phyloP scores from a whole-genome alignment of 495 filamentous ascomycete genomes.

The Penicillium salamii region DNA sequence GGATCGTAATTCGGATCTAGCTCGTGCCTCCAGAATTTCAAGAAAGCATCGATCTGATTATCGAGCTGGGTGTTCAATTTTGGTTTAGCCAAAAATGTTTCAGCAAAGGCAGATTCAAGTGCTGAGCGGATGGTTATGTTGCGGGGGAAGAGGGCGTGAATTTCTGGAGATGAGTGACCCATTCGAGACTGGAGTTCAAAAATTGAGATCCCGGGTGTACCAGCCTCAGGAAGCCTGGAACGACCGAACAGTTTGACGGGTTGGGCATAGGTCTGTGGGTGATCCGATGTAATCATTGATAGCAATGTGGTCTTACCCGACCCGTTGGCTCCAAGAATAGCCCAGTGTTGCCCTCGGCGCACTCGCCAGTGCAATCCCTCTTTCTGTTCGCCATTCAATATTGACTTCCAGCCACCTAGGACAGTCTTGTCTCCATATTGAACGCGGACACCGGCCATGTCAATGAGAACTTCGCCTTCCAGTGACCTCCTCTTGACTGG shows the following conservation, averaged over 20 bases:
- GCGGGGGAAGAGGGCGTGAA: constrained; percentile 88
- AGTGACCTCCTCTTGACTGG: too few species aligned
- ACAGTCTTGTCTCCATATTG: constrained; percentile 74
- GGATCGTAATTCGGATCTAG: constrained; percentile 52
- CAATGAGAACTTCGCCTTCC: constrained; percentile 64
- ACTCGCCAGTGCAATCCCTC: constrained; percentile 80
- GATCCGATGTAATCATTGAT: constrained; percentile 89
- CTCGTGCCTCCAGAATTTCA: constrained; percentile 73
- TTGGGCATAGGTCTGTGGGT: constrained; percentile 88
- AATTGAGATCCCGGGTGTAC: constrained; percentile 73
- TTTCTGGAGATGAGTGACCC: constrained; percentile 89
- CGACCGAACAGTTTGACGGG: constrained; percentile 84
- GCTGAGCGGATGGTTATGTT: constrained; percentile 70
- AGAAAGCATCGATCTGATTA: constrained; percentile 57
- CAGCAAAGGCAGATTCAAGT: constrained; percentile 82
- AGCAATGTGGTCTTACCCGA: constrained; percentile 84
- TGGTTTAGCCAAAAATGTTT: constrained; percentile 75
- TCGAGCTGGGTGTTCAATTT: constrained; percentile 52
- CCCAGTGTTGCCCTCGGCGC: constrained; percentile 81
- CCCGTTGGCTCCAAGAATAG: constrained; percentile 86
- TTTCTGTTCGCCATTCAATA: constrained; percentile 40
- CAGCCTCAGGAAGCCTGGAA: constrained; percentile 70
- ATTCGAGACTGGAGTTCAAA: constrained; percentile 90
- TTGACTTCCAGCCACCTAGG: constrained; percentile 74
- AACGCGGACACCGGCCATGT: constrained; percentile 81